Evolutionary conservation across 2,329 filamentous ascomycete species (phyloP).

Genomic region (Pleoardoris graminearum): DNA sequence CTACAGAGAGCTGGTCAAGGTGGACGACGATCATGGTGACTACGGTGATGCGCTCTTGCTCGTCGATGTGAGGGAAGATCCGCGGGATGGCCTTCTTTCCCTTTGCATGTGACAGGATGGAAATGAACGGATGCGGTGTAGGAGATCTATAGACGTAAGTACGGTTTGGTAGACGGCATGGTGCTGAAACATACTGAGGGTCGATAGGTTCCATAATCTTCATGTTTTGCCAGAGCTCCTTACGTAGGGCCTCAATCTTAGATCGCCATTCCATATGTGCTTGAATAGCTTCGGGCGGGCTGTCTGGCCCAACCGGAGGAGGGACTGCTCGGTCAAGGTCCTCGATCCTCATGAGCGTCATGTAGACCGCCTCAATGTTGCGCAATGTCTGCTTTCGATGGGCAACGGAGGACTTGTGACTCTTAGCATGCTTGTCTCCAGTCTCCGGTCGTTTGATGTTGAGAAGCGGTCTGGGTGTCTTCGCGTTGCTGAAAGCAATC

Average conservation of each 20-base stretch:
- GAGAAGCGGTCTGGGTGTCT: slow-evolving; percentile 90
- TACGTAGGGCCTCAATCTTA: slow-evolving; percentile 70
- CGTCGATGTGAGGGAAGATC: slow-evolving; percentile 89
- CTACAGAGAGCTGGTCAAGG: slow-evolving; percentile 87
- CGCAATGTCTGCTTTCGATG: slow-evolving; percentile 82
- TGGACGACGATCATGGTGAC: slow-evolving; percentile 95
- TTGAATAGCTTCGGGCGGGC: slow-evolving; percentile 70
- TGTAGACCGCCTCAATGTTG: slow-evolving; percentile 88
- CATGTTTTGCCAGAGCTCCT: slow-evolving; percentile 79
- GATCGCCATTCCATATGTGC: slow-evolving; percentile 79
- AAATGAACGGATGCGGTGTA: slow-evolving; percentile 85
- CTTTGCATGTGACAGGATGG: slow-evolving; percentile 90
- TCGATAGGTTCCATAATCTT: slow-evolving; percentile 93
- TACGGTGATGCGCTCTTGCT: slow-evolving; percentile 91
- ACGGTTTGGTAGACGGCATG: background rate
- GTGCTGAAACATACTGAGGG: slow-evolving; percentile 46
- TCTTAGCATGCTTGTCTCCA: slow-evolving; percentile 51
- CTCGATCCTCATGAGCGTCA: slow-evolving; percentile 88
- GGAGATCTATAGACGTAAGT: slow-evolving; percentile 60
- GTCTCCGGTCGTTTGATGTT: slow-evolving; percentile 90
- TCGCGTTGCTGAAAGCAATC: slow-evolving; percentile 98
- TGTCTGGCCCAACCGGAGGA: slow-evolving; percentile 64
- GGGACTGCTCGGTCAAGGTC: slow-evolving; percentile 86
- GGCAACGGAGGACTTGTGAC: slow-evolving; percentile 57
- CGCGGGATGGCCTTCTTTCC: slow-evolving; percentile 95